Evolutionary conservation across 257 asterid species (phyloP).

Genomic region (Solanum commersonii): DNA sequence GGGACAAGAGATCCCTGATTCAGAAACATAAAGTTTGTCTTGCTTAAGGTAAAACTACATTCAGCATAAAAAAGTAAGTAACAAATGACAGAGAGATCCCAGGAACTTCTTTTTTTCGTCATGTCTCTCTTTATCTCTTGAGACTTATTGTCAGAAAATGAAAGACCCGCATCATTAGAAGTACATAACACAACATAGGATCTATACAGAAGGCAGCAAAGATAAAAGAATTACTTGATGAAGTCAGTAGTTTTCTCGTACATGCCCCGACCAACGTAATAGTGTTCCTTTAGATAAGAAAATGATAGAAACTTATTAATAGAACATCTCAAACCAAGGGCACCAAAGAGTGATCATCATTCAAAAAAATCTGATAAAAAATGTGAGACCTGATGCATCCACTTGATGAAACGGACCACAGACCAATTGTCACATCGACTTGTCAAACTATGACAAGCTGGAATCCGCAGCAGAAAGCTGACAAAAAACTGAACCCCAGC

Average conservation of each 20-base stretch:
- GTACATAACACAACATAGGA: neutral
- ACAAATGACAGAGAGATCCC: neutral
- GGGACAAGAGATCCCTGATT: neutral
- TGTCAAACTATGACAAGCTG: constrained; percentile 74
- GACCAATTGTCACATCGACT: constrained; percentile 58
- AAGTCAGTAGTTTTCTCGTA: constrained; percentile 84
- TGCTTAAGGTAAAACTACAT: neutral
- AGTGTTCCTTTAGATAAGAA: constrained; percentile 60
- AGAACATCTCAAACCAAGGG: neutral
- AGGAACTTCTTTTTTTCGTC: neutral
- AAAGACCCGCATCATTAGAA: neutral
- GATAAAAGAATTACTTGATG: constrained; percentile 48
- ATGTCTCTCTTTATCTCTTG: neutral
- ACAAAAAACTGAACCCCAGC: constrained; percentile 60
- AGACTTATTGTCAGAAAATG: neutral
- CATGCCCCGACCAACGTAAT: constrained; percentile 98
- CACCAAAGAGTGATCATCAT: neutral
- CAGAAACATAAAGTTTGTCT: neutral
- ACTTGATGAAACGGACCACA: constrained; percentile 64
- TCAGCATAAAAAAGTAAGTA: neutral
- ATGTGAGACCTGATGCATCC: constrained; percentile 94
- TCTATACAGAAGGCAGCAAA: constrained; percentile 1
- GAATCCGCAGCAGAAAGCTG: constrained; percentile 70
- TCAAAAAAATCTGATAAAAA: neutral
- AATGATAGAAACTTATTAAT: neutral